phyloP scores from a whole-genome alignment of 2,329 filamentous ascomycete species.

The Alternaria sp. region DNA sequence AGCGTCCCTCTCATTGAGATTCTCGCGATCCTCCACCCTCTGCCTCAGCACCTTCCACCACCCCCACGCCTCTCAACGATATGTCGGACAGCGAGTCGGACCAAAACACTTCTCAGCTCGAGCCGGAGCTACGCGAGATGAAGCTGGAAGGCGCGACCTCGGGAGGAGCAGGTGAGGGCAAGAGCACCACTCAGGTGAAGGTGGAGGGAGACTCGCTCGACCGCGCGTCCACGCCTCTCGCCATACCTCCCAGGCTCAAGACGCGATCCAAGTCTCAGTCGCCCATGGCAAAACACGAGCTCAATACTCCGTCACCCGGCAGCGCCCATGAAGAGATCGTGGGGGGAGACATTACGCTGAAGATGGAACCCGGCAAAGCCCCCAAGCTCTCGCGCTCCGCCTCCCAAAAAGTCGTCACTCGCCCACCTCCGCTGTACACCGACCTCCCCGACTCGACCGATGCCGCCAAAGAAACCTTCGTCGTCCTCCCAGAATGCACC shows the following conservation, averaged over 20 bases:
- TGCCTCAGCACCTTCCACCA: constrained; percentile 18
- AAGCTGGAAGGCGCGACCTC: constrained; percentile 49
- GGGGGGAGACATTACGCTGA: constrained; percentile 67
- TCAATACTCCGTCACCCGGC: constrained; percentile 45
- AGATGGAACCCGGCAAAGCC: constrained; percentile 66
- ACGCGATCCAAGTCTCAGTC: constrained; percentile 41
- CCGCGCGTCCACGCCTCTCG: constrained; percentile 36
- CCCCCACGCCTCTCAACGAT: constrained; percentile 19
- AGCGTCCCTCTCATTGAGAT: constrained; percentile 20
- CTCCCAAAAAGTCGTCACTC: constrained; percentile 71
- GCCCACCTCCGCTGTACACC: constrained; percentile 70
- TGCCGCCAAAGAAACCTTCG: constrained; percentile 78
- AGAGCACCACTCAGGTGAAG: constrained; percentile 32
- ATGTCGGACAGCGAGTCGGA: constrained; percentile 50
- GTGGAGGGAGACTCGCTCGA: constrained; percentile 29
- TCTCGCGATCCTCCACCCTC: constrained; percentile 9
- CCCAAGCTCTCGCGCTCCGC: constrained; percentile 76
- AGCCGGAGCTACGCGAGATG: constrained; percentile 55
- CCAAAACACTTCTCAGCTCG: constrained; percentile 46
- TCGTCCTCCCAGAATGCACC: constrained; percentile 81
- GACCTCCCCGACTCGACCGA: constrained; percentile 79
- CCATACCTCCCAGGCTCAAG: constrained; percentile 36
- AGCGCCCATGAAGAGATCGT: constrained; percentile 60
- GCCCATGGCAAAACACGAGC: constrained; percentile 36
- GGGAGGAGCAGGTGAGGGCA: constrained; percentile 21